phyloP scores from a whole-genome alignment of 805 yeast genomes.

The Suhomyces kilbournensis region DNA sequence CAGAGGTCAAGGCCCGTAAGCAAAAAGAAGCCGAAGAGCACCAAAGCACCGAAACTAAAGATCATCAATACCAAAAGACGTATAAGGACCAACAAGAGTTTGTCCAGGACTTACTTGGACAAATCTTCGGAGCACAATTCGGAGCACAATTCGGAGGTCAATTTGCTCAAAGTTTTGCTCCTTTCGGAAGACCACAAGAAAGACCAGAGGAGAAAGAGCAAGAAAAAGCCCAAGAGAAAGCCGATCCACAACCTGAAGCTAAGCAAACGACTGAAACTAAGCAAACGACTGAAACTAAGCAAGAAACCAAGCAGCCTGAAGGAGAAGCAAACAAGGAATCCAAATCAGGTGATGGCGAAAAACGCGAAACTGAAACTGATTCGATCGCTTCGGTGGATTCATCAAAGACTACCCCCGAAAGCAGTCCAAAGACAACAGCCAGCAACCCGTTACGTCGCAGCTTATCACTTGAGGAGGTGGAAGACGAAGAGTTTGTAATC shows the following conservation, averaged over 20 bases:
- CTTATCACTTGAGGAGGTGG: conserved; percentile 28
- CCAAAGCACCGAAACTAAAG: conserved; percentile 1
- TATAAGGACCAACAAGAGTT: conserved; percentile 20
- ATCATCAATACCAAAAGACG: conserved; percentile 4
- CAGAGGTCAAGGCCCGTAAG: conserved; percentile 7
- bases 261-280: not conserved
- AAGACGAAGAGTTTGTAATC: conserved; percentile 34
- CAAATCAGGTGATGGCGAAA: no score
- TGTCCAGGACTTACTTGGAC: conserved; percentile 11
- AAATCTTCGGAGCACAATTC: conserved; percentile 5
- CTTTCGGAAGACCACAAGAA: not conserved
- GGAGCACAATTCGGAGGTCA: not conserved
- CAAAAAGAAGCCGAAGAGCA: conserved; percentile 4
- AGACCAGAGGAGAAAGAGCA: not conserved
- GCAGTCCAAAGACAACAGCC: not conserved
- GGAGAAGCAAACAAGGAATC: no score
- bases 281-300: not conserved
- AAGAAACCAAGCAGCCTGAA: not conserved
- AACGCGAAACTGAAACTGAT: no score
- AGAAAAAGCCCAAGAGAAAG: not conserved
- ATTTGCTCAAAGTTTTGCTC: not conserved
- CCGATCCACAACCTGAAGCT: no score
- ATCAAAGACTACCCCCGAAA: conserved; percentile 3
- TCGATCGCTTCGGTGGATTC: conserved; percentile 17
- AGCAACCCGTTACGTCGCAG: conserved; percentile 17